A percentile compares a stretch with the other conserved stretches of the same genome.
These are phyloP conservation scores for Spatholobus suberectus DNA, from an alignment of 306 rosid species.

Conservation along the genomic window DNA sequence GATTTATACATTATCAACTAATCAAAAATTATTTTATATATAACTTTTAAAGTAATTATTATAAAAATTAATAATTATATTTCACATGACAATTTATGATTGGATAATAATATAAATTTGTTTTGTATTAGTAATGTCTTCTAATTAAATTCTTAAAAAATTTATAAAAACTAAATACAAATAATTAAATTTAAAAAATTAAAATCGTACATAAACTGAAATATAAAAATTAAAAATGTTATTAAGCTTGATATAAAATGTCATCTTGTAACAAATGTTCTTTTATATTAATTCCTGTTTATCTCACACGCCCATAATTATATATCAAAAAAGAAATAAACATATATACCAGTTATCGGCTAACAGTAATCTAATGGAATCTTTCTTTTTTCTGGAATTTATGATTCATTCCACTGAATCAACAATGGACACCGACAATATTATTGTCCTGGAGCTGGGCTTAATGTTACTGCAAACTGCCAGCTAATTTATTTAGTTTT, in stretches of 20 bases:
- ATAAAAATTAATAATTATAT: too few species aligned
- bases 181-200: neutral
- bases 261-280: too few species aligned
- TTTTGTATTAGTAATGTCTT: too few species aligned
- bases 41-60: too few species aligned
- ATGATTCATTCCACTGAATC: neutral
- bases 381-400: neutral
- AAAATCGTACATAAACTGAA: neutral
- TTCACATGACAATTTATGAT: too few species aligned
- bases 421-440: constrained; percentile 12
- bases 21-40: too few species aligned
- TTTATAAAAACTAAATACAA: neutral
- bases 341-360: neutral
- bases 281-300: too few species aligned
- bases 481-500: neutral
- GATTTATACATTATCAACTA: too few species aligned
- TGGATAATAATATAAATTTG: too few species aligned
- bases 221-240: neutral
- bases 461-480: neutral
- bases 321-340: neutral
- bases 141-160: too few species aligned
- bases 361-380: neutral
- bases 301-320: too few species aligned
- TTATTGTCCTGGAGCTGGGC: neutral
- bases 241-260: too few species aligned